phyloP scores from a whole-genome alignment of 2,329 filamentous ascomycete species.

The Iodosphaeria phyllophila region DNA sequence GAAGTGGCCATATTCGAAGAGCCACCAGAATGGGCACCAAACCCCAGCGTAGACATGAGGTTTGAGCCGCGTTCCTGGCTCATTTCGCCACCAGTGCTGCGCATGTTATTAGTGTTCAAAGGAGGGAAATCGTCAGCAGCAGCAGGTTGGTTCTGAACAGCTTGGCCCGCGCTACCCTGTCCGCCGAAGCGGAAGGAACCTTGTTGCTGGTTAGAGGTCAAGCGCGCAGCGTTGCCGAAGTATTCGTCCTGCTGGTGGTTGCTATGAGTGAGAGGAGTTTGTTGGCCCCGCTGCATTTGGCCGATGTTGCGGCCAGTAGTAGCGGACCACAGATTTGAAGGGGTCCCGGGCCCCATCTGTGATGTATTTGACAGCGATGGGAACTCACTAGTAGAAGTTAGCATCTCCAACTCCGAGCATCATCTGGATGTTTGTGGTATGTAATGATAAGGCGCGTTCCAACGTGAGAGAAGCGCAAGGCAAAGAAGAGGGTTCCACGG shows the following conservation, averaged over 20 bases:
- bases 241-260: conserved; percentile 28
- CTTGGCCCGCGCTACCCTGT: conserved; percentile 21
- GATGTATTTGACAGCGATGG: conserved; percentile 45
- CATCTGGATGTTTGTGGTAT: no score
- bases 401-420: no score
- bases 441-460: no score
- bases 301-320: conserved; percentile 27
- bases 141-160: conserved; percentile 26
- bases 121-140: conserved; percentile 44
- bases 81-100: conserved; percentile 21
- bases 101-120: conserved; percentile 27
- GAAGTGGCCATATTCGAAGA: no score
- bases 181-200: conserved; percentile 34
- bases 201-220: conserved; percentile 21
- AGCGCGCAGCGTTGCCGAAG: conserved; percentile 18
- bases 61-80: conserved; percentile 32
- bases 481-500: no score
- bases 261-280: conserved; percentile 31
- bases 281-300: conserved; percentile 29
- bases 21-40: conserved; percentile 27
- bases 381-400: conserved; percentile 35
- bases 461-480: no score
- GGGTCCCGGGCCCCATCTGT: conserved; percentile 28
- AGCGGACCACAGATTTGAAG: conserved; percentile 35
- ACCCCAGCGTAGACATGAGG: conserved; percentile 34